phyloP scores from a whole-genome alignment of 495 filamentous ascomycete species.

The Pyronema domesticum region DNA sequence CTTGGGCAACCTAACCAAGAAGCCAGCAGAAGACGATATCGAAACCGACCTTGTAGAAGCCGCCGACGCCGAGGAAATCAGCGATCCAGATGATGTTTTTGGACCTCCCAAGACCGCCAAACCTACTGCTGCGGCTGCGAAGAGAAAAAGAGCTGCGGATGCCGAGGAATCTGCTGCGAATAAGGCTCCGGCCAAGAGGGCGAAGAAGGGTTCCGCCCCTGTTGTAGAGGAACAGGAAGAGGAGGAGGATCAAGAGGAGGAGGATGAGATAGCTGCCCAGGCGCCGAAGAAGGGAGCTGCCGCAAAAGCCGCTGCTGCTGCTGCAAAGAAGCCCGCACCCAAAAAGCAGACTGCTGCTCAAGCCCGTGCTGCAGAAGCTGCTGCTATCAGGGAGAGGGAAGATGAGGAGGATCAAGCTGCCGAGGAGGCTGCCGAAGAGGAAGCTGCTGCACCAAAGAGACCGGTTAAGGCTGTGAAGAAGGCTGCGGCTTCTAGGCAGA shows the following conservation, averaged over 20 bases:
- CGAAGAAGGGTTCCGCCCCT: not conserved
- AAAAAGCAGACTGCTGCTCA: not conserved
- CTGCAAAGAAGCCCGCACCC: not conserved
- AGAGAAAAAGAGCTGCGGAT: not conserved
- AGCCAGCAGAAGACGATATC: not conserved
- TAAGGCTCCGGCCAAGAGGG: not conserved
- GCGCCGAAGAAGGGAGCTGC: not conserved
- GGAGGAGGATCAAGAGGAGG: conserved; percentile 10
- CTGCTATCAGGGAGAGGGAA: not conserved
- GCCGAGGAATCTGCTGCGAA: not conserved
- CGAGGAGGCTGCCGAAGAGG: conserved; percentile 4
- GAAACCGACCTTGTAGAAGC: no score
- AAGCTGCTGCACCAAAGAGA: not conserved
- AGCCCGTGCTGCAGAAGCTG: not conserved
- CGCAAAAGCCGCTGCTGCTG: not conserved
- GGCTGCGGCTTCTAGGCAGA: conserved; percentile 5
- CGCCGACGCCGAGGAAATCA: no score
- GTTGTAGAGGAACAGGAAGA: conserved; percentile 8
- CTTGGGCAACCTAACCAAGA: not conserved
- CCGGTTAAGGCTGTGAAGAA: not conserved
- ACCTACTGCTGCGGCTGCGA: not conserved
- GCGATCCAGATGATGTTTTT: no score
- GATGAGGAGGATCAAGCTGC: conserved; percentile 7
- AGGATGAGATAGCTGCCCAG: conserved; percentile 2
- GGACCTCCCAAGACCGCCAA: not conserved